Evolutionary conservation across 495 filamentous ascomycete species (phyloP).

Genomic region (Oidiodendron maius): DNA sequence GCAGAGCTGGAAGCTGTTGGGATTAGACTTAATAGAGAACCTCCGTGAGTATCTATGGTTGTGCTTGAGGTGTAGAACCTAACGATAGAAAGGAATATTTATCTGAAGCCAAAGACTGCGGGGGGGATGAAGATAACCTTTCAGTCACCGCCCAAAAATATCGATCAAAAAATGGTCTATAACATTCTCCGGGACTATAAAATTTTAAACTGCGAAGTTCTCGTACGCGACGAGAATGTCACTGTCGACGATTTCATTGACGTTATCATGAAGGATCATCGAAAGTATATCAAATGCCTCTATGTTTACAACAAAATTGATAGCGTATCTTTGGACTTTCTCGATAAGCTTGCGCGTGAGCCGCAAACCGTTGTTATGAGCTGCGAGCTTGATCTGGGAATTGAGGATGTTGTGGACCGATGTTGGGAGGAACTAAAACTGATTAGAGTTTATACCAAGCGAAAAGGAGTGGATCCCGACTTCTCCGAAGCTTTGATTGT

Average conservation of each 20-base stretch:
- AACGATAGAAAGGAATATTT: conserved; percentile 70
- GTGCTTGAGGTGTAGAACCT: neutral
- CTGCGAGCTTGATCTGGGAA: conserved; percentile 96
- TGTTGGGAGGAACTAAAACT: conserved; percentile 93
- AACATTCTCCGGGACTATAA: conserved; percentile 98
- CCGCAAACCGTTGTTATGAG: conserved; percentile 94
- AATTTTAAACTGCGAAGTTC: conserved; percentile 94
- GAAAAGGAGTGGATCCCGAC: conserved; percentile 87
- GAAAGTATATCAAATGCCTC: conserved; percentile 92
- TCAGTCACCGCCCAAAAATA: conserved; percentile 74
- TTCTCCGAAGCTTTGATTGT: conserved; percentile 95
- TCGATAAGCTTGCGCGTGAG: conserved; percentile 87
- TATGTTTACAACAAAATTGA: conserved; percentile 99
- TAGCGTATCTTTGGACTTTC: conserved; percentile 84
- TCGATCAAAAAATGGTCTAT: conserved; percentile 97
- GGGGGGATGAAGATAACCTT: conserved; percentile 99
- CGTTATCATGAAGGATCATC: conserved; percentile 97
- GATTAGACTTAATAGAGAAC: conserved; percentile 86
- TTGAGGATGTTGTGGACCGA: conserved; percentile 88
- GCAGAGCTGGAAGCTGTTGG: conserved; percentile 94
- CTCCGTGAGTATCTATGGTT: conserved; percentile 58
- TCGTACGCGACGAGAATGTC: conserved; percentile 89
- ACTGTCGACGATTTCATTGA: conserved; percentile 99
- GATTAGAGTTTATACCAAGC: conserved; percentile 93
- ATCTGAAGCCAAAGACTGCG: conserved; percentile 94